Evolutionary conservation across 2,329 filamentous ascomycete species (phyloP), one percentile per base, ranked within the genome.

Genomic region (Fusarium equiseti): DNA sequence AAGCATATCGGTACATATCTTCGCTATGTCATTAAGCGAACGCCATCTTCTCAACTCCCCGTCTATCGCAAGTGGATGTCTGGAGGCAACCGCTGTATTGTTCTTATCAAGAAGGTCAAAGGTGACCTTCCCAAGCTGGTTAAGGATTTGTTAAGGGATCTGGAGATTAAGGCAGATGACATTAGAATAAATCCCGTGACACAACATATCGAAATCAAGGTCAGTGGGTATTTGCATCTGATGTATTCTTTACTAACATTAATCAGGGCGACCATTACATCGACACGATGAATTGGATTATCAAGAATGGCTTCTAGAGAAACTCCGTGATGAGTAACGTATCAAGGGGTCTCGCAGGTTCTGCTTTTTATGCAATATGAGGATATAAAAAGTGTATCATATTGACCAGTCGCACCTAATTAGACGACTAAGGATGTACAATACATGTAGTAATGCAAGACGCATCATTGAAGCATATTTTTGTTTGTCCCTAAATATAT

Each of bases 91-190:
- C 85, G 90, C 77, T 88, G 90, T 75, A 81, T 92, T 75, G 97
- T 95, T 8, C 81, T 89, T 60, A 82, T 99, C 59, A 92, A 94
- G 79, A 94, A 92, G 81, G 87, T 95, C 52, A 89, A 93, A 61
- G 96, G 96, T 18, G 87, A 97, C 78, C 76, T 89, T 52, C 80
- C 83, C 32, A 86, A 83, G 5, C 78, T 98, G 70, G 85, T 88
- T 66, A 80, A 86, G 38, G 91, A 94, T 73, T 78, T 98, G 60
- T 82, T 84, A 40, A 77, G 81, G 22, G 86, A 84, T 13, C 79
- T 97, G 66, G 81, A 84, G 2, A 76, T 95, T 44, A 80, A 86
- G 26, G 77, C 84, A 52, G 83, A 87, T 16, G 82, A 89, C 9
- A 83, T 90, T 44, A 82, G 79, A 68, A 69, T 89, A 46, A 88